Evolutionary conservation across 1,284 basidiomycete species (phyloP).

Genomic region (Acaromyces ingoldii): DNA sequence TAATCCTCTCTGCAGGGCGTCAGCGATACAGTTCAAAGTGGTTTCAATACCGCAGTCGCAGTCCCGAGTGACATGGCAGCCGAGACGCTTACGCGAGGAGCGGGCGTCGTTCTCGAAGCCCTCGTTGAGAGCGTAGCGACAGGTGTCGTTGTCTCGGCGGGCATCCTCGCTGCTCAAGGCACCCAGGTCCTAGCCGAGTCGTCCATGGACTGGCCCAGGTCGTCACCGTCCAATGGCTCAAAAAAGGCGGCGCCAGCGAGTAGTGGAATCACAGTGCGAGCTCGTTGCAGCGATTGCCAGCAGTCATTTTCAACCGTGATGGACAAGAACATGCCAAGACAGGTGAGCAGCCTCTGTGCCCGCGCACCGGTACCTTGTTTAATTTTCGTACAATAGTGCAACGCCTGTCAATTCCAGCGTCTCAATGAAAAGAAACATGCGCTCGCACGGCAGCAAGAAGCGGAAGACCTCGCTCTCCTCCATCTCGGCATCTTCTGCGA

Average conservation of each 20-base stretch:
- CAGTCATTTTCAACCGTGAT: neutral
- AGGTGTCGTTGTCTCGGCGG: too few species aligned
- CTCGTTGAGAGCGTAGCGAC: neutral
- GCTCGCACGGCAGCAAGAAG: neutral
- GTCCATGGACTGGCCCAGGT: neutral
- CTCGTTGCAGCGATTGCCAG: neutral
- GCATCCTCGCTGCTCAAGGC: too few species aligned
- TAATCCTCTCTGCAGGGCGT: too few species aligned
- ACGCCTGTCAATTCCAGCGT: neutral
- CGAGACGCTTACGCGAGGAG: neutral
- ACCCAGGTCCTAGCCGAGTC: too few species aligned
- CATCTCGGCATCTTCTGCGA: conserved; percentile 1
- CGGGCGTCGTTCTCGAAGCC: neutral
- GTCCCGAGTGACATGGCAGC: neutral
- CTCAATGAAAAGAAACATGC: neutral
- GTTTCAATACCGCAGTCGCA: neutral
- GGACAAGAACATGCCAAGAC: neutral
- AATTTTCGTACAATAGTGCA: neutral
- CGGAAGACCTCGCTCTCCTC: neutral
- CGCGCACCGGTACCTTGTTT: neutral
- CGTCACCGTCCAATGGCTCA: neutral
- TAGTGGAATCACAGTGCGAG: neutral
- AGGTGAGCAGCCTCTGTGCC: neutral
- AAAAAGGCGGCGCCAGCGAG: neutral
- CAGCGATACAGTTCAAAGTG: neutral